Conservation (phyloP, 768 basidiomycete genomes). For the Pisolithus orientalis region DNA sequence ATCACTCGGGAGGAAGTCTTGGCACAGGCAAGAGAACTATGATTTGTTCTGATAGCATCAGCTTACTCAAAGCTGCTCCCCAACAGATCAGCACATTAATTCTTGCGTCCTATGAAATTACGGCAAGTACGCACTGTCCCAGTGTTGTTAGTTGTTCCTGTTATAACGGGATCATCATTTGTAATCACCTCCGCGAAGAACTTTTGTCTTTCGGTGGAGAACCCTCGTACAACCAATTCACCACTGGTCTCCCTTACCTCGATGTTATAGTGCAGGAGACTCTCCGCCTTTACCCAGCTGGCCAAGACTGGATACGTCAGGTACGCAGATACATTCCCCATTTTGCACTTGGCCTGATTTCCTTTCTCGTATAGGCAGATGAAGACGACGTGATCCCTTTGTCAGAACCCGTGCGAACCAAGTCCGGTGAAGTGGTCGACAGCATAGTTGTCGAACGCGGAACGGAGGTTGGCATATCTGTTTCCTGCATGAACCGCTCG, state of each 20-base stretch:
- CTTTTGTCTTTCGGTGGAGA: slow-evolving; percentile 37
- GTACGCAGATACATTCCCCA: slow-evolving; percentile 4
- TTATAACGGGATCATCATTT: not conserved
- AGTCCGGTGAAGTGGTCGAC: slow-evolving; percentile 33
- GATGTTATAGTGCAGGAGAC: slow-evolving; percentile 43
- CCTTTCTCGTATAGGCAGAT: slow-evolving; percentile 28
- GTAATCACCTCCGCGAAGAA: slow-evolving; percentile 38
- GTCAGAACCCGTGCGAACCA: slow-evolving; percentile 7
- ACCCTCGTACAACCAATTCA: slow-evolving; percentile 48
- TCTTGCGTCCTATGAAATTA: slow-evolving; percentile 17
- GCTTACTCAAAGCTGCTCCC: not conserved
- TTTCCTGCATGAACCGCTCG: slow-evolving; percentile 28
- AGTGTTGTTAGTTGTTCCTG: accelerated
- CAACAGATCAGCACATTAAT: slow-evolving; percentile 13
- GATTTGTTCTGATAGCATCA: not conserved
- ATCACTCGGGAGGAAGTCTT: slow-evolving; percentile 24
- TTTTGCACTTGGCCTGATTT: not conserved
- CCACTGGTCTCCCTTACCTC: slow-evolving; percentile 32
- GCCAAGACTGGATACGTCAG: slow-evolving; percentile 12
- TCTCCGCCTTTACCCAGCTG: slow-evolving; percentile 27
- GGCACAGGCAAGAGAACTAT: slow-evolving; percentile 9
- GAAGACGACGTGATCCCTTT: slow-evolving; percentile 58
- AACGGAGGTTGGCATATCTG: slow-evolving; percentile 36
- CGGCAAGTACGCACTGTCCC: slow-evolving; percentile 7
- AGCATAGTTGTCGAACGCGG: slow-evolving; percentile 45